These are phyloP conservation scores for Porodaedalea pini DNA, from an alignment of 1,284 basidiomycete genomes.

Conservation along the genomic window DNA sequence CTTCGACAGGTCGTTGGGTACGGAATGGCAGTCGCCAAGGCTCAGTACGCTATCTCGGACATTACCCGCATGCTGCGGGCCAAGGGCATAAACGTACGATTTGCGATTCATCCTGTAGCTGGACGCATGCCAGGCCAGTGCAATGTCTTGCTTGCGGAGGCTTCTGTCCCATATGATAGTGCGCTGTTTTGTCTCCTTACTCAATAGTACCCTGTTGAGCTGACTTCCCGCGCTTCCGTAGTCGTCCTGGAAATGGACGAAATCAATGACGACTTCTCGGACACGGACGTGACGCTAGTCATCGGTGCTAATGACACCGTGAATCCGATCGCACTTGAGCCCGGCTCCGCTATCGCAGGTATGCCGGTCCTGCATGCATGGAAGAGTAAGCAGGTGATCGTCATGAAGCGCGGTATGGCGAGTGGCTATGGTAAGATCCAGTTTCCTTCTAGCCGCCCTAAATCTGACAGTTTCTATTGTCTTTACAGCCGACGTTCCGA, in stretches of 20 bases:
- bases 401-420: constrained; percentile 86
- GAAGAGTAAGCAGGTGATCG: constrained; percentile 87
- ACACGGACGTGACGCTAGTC: constrained; percentile 80
- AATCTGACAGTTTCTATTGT: neutral
- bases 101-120: constrained; percentile 42
- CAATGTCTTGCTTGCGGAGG: constrained; percentile 82
- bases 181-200: constrained; percentile 8
- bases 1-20: constrained; percentile 70
- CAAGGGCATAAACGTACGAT: constrained; percentile 68
- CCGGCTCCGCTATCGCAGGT: constrained; percentile 79
- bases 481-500: constrained; percentile 73
- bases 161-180: constrained; percentile 87
- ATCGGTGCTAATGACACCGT: constrained; percentile 90
- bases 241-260: constrained; percentile 90
- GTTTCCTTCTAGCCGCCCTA: constrained; percentile 7
- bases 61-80: constrained; percentile 68
- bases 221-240: constrained; percentile 27
- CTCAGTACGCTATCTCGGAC: constrained; percentile 83
- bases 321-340: constrained; percentile 84
- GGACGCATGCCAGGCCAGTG: constrained; percentile 82
- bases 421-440: constrained; percentile 66
- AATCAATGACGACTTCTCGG: constrained; percentile 84
- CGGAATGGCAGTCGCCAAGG: constrained; percentile 87
- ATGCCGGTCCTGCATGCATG: constrained; percentile 88
- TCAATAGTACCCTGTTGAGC: neutral